phyloP scores from a whole-genome alignment of 768 basidiomycete species.

The Pholiota molesta region DNA sequence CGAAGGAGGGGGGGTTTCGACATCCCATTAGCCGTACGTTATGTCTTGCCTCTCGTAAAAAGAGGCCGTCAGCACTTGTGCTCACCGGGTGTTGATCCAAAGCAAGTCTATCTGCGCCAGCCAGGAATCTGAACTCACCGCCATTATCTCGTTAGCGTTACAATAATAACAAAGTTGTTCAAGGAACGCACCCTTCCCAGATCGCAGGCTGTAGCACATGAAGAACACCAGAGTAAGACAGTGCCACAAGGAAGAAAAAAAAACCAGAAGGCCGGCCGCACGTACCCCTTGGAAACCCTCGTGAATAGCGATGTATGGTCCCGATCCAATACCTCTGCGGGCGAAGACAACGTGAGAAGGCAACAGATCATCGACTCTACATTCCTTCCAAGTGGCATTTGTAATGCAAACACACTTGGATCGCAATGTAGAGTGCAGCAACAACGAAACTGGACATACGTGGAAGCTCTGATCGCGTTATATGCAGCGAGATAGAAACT shows the following conservation, averaged over 20 bases:
- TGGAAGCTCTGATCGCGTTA: slow-evolving; percentile 44
- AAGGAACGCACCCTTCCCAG: slow-evolving; percentile 44
- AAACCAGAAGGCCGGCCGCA: slow-evolving; percentile 20
- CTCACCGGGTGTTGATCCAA: slow-evolving; percentile 81
- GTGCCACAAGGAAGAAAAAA: slow-evolving; percentile 2
- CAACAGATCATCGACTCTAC: background rate
- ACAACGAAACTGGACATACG: slow-evolving; percentile 31
- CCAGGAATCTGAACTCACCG: slow-evolving; percentile 57
- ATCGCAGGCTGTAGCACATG: slow-evolving; percentile 36
- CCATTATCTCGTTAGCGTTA: slow-evolving; percentile 3
- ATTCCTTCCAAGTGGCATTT: background rate
- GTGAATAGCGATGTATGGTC: slow-evolving; percentile 61
- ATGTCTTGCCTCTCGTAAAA: slow-evolving; percentile 11
- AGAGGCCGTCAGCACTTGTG: slow-evolving; percentile 23
- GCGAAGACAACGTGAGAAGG: slow-evolving; percentile 11
- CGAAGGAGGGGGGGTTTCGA: slow-evolving; percentile 8
- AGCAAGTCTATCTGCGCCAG: slow-evolving; percentile 74
- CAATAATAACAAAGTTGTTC: background rate
- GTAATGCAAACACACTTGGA: background rate
- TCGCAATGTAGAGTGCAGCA: background rate
- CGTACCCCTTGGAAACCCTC: slow-evolving; percentile 65
- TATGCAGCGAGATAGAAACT: slow-evolving; percentile 51
- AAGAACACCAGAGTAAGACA: slow-evolving; percentile 13
- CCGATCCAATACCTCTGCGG: slow-evolving; percentile 65
- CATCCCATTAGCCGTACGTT: slow-evolving; percentile 11